These are phyloP conservation scores for Seiridium cupressi DNA, from an alignment of 2,329 filamentous ascomycete species.

Conservation along the genomic window DNA sequence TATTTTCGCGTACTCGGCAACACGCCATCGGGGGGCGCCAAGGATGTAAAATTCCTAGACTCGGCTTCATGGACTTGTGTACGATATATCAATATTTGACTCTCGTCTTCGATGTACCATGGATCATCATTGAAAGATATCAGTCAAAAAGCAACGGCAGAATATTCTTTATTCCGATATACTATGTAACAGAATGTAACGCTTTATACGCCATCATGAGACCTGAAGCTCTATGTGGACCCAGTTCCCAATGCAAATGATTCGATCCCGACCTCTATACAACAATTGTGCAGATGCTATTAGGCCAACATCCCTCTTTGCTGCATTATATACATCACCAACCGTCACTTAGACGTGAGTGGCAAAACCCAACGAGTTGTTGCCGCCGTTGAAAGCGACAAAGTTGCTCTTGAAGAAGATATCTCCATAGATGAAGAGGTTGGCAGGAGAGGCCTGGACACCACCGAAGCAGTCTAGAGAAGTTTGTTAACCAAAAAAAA, in stretches of 20 bases:
- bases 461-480: slow-evolving; percentile 62
- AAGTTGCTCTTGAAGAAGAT: slow-evolving; percentile 63
- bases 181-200: not conserved
- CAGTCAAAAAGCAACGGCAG: no score
- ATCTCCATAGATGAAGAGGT: slow-evolving; percentile 62
- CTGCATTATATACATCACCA: no score
- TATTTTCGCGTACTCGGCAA: no score
- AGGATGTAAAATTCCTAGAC: no score
- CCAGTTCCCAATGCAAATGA: not conserved
- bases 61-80: no score
- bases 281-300: no score
- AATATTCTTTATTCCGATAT: not conserved
- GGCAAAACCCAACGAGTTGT: slow-evolving; percentile 53
- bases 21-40: no score
- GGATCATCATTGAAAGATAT: no score
- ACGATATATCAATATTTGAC: no score
- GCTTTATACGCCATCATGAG: not conserved
- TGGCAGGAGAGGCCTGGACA: slow-evolving; percentile 56
- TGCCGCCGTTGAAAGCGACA: slow-evolving; percentile 55
- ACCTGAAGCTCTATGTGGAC: not conserved
- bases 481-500: not conserved
- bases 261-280: not conserved
- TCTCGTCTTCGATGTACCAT: no score
- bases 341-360: slow-evolving; percentile 43
- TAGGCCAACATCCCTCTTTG: no score